Percentiles rank a stretch among this genome's conserved stretches.
These are phyloP conservation scores for Termitomyces sp. DNA, from an alignment of 768 basidiomycete genomes.

Conservation along the genomic window DNA sequence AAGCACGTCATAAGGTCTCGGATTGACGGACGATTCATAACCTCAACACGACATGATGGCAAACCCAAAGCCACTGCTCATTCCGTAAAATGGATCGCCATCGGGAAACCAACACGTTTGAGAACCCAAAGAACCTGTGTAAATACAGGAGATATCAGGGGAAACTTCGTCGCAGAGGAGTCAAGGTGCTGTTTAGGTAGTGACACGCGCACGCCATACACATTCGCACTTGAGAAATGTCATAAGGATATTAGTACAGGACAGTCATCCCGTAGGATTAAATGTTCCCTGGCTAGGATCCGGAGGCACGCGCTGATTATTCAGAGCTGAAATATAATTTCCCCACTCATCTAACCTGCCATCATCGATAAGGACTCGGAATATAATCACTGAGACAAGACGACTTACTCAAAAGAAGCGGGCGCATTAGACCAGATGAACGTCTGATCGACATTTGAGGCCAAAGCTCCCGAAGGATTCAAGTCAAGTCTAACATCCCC, in stretches of 20 bases:
- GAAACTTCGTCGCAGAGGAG: background rate
- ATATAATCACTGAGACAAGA: background rate
- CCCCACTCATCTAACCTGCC: slow-evolving; percentile 40
- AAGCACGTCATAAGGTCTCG: background rate
- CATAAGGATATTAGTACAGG: background rate
- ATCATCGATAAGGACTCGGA: background rate
- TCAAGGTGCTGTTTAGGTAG: background rate
- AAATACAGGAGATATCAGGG: background rate
- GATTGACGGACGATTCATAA: background rate
- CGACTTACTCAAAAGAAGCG: slow-evolving; percentile 54
- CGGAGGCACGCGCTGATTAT: slow-evolving; percentile 10
- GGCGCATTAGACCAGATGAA: slow-evolving; percentile 66
- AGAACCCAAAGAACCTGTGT: background rate
- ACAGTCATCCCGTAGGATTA: background rate
- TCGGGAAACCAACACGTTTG: background rate
- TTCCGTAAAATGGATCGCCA: background rate
- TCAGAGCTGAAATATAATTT: slow-evolving; percentile 32
- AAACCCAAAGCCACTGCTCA: background rate
- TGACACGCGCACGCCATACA: background rate
- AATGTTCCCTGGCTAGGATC: background rate
- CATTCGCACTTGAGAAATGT: background rate
- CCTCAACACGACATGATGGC: background rate
- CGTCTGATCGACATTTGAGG: slow-evolving; percentile 28
- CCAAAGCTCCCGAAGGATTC: background rate
- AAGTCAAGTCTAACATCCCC: background rate